These are phyloP conservation scores for Epithele typhae DNA, from an alignment of 768 basidiomycete species.

Conservation along the genomic window DNA sequence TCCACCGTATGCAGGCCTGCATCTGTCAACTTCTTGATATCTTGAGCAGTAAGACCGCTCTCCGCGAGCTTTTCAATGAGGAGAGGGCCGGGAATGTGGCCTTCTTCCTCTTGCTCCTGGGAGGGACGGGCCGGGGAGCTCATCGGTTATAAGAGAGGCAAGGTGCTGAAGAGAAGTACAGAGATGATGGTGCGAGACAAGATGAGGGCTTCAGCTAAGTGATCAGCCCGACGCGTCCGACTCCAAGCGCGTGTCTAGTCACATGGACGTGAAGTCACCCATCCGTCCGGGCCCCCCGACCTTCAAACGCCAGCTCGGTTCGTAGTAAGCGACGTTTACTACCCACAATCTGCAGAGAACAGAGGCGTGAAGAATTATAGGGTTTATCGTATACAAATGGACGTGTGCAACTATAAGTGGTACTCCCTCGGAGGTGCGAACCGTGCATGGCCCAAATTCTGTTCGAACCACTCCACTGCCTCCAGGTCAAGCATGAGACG, in stretches of 20 bases:
- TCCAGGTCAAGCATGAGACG: slow-evolving; percentile 76
- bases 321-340: too few relatives aligned
- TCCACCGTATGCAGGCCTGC: slow-evolving; percentile 94
- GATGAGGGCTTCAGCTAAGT: not conserved
- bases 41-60: slow-evolving; percentile 82
- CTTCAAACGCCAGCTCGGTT: too few relatives aligned
- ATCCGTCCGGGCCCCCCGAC: too few relatives aligned
- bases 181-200: not conserved
- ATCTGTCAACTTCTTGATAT: slow-evolving; percentile 92
- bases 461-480: slow-evolving; percentile 78
- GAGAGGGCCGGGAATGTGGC: slow-evolving; percentile 71
- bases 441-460: slow-evolving; percentile 52
- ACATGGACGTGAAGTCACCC: too few relatives aligned
- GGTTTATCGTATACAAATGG: too few relatives aligned
- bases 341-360: too few relatives aligned
- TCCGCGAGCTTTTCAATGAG: slow-evolving; percentile 84
- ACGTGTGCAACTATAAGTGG: too few relatives aligned
- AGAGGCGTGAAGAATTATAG: too few relatives aligned
- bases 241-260: too few relatives aligned
- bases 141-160: slow-evolving; percentile 40
- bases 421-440: too few relatives aligned
- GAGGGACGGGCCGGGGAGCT: slow-evolving; percentile 52
- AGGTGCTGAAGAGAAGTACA: too few relatives aligned
- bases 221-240: slow-evolving; percentile 6
- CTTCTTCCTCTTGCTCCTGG: slow-evolving; percentile 45